Percentiles rank a stretch among this genome's conserved stretches.
These are phyloP conservation scores for Camillea tinctor DNA, from an alignment of 2,329 filamentous ascomycete genomes.

Conservation along the genomic window DNA sequence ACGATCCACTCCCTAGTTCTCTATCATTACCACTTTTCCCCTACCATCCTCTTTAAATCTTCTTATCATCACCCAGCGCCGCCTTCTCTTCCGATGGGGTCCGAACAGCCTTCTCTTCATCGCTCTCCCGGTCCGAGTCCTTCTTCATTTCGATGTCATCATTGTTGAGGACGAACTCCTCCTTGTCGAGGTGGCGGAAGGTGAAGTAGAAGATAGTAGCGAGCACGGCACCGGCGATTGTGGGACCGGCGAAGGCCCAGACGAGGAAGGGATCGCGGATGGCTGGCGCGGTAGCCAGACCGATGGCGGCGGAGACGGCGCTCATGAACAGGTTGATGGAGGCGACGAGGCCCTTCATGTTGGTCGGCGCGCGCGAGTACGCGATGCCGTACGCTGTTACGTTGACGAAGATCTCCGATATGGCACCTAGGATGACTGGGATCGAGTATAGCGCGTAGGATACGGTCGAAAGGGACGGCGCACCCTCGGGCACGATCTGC, in stretches of 20 bases:
- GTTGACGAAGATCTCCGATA: constrained; percentile 54
- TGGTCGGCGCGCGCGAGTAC: constrained; percentile 73
- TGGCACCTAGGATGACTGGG: constrained; percentile 50
- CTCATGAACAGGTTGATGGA: constrained; percentile 69
- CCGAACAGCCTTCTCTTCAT: constrained; percentile 16
- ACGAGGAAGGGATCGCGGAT: constrained; percentile 47
- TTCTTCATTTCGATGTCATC: constrained; percentile 30
- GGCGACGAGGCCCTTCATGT: constrained; percentile 77
- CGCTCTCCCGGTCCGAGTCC: constrained; percentile 27
- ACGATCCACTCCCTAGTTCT: too few species aligned
- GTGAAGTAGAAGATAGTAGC: constrained; percentile 31
- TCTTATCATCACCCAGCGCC: constrained; percentile 45
- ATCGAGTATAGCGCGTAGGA: constrained; percentile 33
- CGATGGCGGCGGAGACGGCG: constrained; percentile 67
- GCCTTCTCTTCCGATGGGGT: constrained; percentile 53
- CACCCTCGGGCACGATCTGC: constrained; percentile 24
- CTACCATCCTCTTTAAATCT: constrained; percentile 3
- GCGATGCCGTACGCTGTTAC: constrained; percentile 70
- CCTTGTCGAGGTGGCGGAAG: constrained; percentile 28
- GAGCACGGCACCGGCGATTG: constrained; percentile 26
- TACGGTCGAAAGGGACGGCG: constrained; percentile 22
- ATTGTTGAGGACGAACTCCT: constrained; percentile 32
- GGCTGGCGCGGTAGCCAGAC: constrained; percentile 47
- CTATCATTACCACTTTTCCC: neutral
- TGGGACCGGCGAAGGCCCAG: constrained; percentile 37